These are phyloP conservation scores for Solioccasus polychromus DNA, from an alignment of 768 basidiomycete genomes.

Conservation along the genomic window DNA sequence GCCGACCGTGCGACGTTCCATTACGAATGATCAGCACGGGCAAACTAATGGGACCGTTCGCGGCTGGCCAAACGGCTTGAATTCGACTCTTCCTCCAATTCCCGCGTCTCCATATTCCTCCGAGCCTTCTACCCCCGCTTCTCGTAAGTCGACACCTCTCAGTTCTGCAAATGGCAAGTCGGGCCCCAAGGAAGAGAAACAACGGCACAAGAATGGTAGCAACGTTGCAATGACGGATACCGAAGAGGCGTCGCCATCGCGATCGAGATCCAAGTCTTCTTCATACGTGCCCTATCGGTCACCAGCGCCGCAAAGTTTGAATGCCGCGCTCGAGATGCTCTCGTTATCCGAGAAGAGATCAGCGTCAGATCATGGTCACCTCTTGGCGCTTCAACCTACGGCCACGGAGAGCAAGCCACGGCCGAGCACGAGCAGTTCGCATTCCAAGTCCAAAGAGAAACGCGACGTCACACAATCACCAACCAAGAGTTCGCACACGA, in stretches of 20 bases:
- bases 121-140: conserved; percentile 57
- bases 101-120: conserved; percentile 67
- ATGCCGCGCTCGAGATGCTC: conserved; percentile 68
- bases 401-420: conserved; percentile 27
- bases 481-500: conserved; percentile 40
- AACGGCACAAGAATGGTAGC: conserved; percentile 24
- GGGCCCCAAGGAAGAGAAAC: conserved; percentile 34
- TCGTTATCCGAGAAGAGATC: conserved; percentile 31
- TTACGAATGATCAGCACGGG: conserved; percentile 30
- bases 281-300: conserved; percentile 53
- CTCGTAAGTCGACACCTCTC: conserved; percentile 42
- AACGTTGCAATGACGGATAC: conserved; percentile 25
- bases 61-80: conserved; percentile 33
- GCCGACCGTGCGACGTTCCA: conserved; percentile 30
- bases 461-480: conserved; percentile 42
- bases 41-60: conserved; percentile 26
- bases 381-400: conserved; percentile 15
- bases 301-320: conserved; percentile 65
- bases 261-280: conserved; percentile 51
- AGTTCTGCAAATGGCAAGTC: conserved; percentile 34
- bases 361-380: conserved; percentile 27
- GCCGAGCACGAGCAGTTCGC: conserved; percentile 30
- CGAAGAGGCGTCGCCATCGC: conserved; percentile 41
- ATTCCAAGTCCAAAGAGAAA: conserved; percentile 28
- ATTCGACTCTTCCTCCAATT: conserved; percentile 53